Evolutionary conservation across 129 eudicot species (phyloP), one percentile per base, ranked within the genome.

Genomic region (Saposhnikovia divaricata): DNA sequence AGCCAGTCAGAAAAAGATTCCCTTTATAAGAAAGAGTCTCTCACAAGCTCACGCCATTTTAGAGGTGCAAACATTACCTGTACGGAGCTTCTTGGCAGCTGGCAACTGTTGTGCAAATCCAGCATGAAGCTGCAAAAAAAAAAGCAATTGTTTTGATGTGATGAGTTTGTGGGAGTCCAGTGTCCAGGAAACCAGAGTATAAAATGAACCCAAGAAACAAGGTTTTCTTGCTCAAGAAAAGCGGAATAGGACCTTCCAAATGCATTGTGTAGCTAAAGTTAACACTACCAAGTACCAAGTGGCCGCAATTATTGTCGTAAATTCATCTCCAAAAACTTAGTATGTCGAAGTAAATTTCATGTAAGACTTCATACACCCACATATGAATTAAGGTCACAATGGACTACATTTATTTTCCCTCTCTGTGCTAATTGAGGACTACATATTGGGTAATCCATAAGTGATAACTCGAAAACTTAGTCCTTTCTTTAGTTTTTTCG

Each of bases 41-140:
- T 38, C 47, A 18, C 3, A 31, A 76, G 59, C 72, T 59, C 53
- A 38, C 70, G 59, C 19, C 47, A 6, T 27, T 19, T 9, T 72
- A 53, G 59, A 76, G 57, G 47, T 38, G 55, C 68, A 80, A 80
- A 80, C 43, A 44, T 31, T 80, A 87, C 98, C 96, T 83, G 83
- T 66, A 79, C 90, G 78, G 72, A 77, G 50, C 83, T 84, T 92
- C 79, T 87, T 95, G 45, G 80, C 87, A 44, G 84, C 81, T 80
- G 95, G 89, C 78, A 92, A 85, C 79, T 82, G 79, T 77, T 88
- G 89, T 39, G 86, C 93, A 84, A 85, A 81, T 65, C 93, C 88
- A 59, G 87, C 87, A 86, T 96, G 99, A 79, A 96, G 93, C 99
- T 96, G 87, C 84, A 86, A 85, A 65, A 28, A 37, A 51, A 42